A percentile compares a stretch with the other conserved stretches of the same genome.
These are phyloP conservation scores for Penicillium paxilli DNA, from an alignment of 495 filamentous ascomycete genomes.

Conservation along the genomic window DNA sequence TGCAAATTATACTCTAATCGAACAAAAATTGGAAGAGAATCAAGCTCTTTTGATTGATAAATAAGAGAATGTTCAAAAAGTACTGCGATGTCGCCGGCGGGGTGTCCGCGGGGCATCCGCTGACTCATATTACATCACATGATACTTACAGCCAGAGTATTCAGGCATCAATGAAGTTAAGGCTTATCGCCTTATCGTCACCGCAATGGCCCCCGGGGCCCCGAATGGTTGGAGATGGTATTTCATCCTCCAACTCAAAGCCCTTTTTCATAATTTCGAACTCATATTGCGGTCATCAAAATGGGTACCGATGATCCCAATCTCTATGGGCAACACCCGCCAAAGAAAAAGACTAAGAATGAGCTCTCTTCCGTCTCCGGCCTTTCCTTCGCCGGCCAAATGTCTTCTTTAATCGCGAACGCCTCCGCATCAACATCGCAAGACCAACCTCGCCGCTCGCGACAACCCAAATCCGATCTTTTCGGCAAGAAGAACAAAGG, in stretches of 20 bases:
- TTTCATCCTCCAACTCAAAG: not conserved
- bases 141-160: too few species aligned
- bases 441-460: constrained; percentile 66
- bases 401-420: constrained; percentile 68
- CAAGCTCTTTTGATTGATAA: too few species aligned
- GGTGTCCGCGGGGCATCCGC: constrained; percentile 8
- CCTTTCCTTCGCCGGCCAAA: constrained; percentile 75
- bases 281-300: not conserved
- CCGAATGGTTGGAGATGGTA: not conserved
- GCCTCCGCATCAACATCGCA: constrained; percentile 34
- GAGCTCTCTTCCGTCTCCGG: constrained; percentile 69
- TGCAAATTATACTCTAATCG: too few species aligned
- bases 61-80: not conserved
- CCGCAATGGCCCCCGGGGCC: too few species aligned
- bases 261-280: too few species aligned
- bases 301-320: constrained; percentile 24
- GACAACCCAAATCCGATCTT: constrained; percentile 63
- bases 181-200: constrained; percentile 4
- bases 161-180: too few species aligned
- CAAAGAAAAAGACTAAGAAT: constrained; percentile 46
- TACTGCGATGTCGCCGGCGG: constrained; percentile 1
- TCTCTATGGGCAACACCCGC: constrained; percentile 75
- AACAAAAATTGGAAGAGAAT: too few species aligned
- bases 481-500: constrained; percentile 72
- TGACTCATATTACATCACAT: constrained; percentile 3